Evolutionary conservation across 2,329 filamentous ascomycete species (phyloP), one percentile per base, ranked within the genome.

Genomic region (Monilinia polystroma): DNA sequence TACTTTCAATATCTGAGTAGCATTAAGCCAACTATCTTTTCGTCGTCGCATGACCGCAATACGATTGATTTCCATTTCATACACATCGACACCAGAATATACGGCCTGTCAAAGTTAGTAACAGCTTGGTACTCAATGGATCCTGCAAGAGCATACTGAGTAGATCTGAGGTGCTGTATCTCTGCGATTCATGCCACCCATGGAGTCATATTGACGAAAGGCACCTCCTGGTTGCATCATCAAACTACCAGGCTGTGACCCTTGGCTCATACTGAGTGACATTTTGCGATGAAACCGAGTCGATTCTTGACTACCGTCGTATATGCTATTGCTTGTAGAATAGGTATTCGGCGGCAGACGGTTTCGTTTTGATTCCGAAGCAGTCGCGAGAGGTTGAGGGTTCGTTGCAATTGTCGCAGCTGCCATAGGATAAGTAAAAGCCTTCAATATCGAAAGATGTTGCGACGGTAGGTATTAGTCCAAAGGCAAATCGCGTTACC

Each of bases 1-100:
- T 47, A 98, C 93, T 77, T 99, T 99, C 71, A 99, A 86, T 72
- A 99, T 98, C 78, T 99, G 95, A 0, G 95, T 99, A 63, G 95
- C 95, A 80, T 99, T 99, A 72, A 99, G 84, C 92, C 94, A 98
- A 72, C 92, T 94, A 78, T 99, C 95, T 72, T 91, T 90, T 71
- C 95, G 90, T 67, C 95, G 89, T 77, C 95, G 92, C 95, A 99
- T 99, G 62, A 98, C 93, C 32, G 93, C 92, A 71, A 99, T 84
- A 56, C 87, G 87, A 77, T 97, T 96, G 69, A 98, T 91, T 78
- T 97, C 93, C 93, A 98, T 97, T 79, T 99, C 95, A 81, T 98
- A 99, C 20, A 99, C 95, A 69, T 94, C 90, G 56, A 98, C 92
- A 72, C 93, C 93, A 10, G 94, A 98, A 78, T 98, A 98, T 52